Conservation (phyloP, 371 early-diverging fungal species). For the Aphelidium insulamus region DNA sequence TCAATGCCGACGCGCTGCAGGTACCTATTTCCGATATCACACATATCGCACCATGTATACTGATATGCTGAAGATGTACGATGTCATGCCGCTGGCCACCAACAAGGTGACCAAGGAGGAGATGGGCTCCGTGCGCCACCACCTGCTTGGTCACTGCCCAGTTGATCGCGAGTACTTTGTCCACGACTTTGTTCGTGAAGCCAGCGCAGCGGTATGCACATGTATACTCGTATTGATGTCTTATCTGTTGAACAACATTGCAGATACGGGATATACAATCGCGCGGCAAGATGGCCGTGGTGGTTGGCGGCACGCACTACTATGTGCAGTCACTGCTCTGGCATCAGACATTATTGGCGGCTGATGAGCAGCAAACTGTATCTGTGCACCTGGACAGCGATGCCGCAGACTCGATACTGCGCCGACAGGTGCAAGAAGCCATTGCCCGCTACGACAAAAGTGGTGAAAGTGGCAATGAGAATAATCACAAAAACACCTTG, state of each 20-base stretch:
- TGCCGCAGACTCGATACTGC: background rate
- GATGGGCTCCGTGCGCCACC: conserved; percentile 45
- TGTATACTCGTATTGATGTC: background rate
- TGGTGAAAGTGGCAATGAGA: too few species aligned
- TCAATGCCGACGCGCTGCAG: conserved; percentile 90
- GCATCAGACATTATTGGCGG: conserved; percentile 31
- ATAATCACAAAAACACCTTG: conserved; percentile 20
- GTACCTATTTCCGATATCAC: too few species aligned
- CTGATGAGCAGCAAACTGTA: conserved; percentile 5
- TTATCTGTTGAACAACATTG: background rate
- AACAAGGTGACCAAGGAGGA: conserved; percentile 73
- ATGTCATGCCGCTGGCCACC: conserved; percentile 69
- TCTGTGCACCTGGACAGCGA: conserved; percentile 3
- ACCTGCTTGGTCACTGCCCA: conserved; percentile 61
- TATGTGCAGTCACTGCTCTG: conserved; percentile 77
- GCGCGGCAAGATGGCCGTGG: conserved; percentile 43
- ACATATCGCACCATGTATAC: too few species aligned
- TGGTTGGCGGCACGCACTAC: conserved; percentile 92
- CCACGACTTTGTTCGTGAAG: conserved; percentile 54
- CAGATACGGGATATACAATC: conserved; percentile 51
- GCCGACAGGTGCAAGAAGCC: conserved; percentile 6
- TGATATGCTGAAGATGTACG: conserved; percentile 38
- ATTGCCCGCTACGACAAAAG: conserved; percentile 12
- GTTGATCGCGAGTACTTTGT: conserved; percentile 62
- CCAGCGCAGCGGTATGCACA: conserved; percentile 27